Base-by-base conservation (phyloP, 2,329 filamentous ascomycete genomes). In the Teratosphaeria pseudoeucalypti region DNA sequence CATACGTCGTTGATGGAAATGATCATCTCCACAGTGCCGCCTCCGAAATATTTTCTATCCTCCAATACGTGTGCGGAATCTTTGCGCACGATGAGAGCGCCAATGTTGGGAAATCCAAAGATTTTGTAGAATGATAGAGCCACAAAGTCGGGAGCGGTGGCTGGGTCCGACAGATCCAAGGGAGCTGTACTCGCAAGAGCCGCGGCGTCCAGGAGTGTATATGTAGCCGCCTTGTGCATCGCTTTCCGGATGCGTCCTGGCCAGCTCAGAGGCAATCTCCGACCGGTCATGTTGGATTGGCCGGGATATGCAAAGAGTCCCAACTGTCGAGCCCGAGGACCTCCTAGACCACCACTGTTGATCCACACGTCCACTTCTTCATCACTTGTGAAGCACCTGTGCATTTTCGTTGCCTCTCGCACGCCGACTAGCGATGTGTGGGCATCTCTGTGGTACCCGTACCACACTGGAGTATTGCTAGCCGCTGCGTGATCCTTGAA, bases 91-190 rank as follows among this genome's bases (percentile, higher is more conserved):
- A 87, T 75, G 10, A 87, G 70, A 0, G 80, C 83, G 4, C 84
- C 84, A 12, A 86, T 75, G 65, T 86, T 82, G 1, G n/a, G 84
- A 58, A 84, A 86, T 0, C 84, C 84, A 64, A 87, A 87, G 64
- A 86, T 84, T 70, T 87, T 87, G 72, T 86, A 86, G 60, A 86
- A 79, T 11, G 81, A 84, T 16, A 86, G 71, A 54, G 80, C 81
- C 6, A 80, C 79, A 63, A 86, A 86, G 68, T 87, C 84, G 0
- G 84, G 84, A 1, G 82, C 80, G 7, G 70, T 72, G 7, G 76
- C 74, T 2, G 75, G 69, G 57, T 85, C 76, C 34, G 74, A 76
- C 52, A 88, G 79, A 58, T 81, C 76, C 56, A 88, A 74, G 7
- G 79, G 79, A 52, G 76, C 79, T 3, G 85, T 87, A 67, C 84